Conservation (phyloP, 2,329 filamentous ascomycete genomes). For the Pestalotiopsis sp. region DNA sequence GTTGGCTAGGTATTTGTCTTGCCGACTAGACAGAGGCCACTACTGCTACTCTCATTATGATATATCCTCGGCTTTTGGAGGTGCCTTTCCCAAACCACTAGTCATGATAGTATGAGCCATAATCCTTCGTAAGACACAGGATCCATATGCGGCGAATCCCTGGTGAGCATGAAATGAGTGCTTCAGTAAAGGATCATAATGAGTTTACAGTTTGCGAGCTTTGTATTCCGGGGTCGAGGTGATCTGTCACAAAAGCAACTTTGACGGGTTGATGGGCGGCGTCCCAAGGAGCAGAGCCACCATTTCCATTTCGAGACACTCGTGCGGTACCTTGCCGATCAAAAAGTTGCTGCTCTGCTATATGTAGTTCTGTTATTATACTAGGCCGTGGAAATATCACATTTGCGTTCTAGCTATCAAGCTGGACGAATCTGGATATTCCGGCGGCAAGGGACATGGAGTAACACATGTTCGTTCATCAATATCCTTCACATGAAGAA, state of each 20-base stretch:
- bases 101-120: not conserved
- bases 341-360: not conserved
- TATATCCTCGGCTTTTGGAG: not conserved
- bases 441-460: not conserved
- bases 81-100: not conserved
- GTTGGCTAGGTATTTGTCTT: not conserved
- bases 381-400: not conserved
- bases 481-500: not conserved
- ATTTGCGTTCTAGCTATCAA: not conserved
- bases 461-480: not conserved
- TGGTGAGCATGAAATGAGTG: not conserved
- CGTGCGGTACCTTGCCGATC: not conserved
- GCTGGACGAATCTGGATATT: not conserved
- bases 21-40: not conserved
- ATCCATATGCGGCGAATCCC: not conserved
- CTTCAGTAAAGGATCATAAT: too few relatives aligned
- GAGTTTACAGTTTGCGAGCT: constrained; percentile 5
- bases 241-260: not conserved
- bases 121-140: not conserved
- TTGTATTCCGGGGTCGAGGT: not conserved
- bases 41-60: not conserved
- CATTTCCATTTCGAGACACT: not conserved
- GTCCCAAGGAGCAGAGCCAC: not conserved
- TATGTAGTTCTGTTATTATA: not conserved
- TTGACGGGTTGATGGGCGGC: not conserved